These are phyloP conservation scores for Hyphodiscus hymeniophilus DNA, from an alignment of 495 filamentous ascomycete species.

Conservation along the genomic window DNA sequence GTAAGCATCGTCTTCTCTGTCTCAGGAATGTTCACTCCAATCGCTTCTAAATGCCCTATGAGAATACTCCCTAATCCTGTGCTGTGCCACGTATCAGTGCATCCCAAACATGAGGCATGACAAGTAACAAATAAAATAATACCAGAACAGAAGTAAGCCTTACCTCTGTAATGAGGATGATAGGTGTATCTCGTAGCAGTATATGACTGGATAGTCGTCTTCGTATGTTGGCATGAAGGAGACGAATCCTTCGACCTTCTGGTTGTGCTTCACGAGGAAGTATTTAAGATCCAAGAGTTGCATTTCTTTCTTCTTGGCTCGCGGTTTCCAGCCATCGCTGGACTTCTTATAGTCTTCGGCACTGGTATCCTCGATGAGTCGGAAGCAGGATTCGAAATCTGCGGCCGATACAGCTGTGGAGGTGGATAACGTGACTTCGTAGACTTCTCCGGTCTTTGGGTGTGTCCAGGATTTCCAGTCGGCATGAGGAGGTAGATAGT, in stretches of 20 bases:
- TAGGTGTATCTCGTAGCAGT: constrained; percentile 86
- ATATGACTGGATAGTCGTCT: constrained; percentile 63
- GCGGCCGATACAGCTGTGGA: constrained; percentile 35
- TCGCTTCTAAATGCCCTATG: constrained; percentile 33
- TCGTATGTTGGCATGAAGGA: constrained; percentile 83
- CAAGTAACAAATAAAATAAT: not conserved
- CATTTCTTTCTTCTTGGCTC: constrained; percentile 70
- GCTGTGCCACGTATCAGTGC: constrained; percentile 24
- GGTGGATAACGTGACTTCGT: constrained; percentile 38
- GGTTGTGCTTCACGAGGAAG: constrained; percentile 41
- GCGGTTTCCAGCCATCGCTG: constrained; percentile 58
- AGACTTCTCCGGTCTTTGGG: constrained; percentile 28
- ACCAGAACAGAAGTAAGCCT: not conserved
- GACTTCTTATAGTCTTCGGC: constrained; percentile 56
- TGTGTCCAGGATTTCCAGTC: constrained; percentile 35
- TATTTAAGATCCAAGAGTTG: constrained; percentile 59
- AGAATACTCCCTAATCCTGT: constrained; percentile 37
- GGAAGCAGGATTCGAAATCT: constrained; percentile 60
- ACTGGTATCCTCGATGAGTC: constrained; percentile 64
- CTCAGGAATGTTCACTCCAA: constrained; percentile 36
- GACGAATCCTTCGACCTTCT: constrained; percentile 52
- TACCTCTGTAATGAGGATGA: constrained; percentile 42
- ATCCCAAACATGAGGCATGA: not conserved
- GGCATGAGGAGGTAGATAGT: constrained; percentile 33
- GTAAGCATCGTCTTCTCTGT: constrained; percentile 79